Evolutionary conservation across 2,329 filamentous ascomycete species (phyloP), one percentile per base, ranked within the genome.

Genomic region (Ophiostoma sp.): DNA sequence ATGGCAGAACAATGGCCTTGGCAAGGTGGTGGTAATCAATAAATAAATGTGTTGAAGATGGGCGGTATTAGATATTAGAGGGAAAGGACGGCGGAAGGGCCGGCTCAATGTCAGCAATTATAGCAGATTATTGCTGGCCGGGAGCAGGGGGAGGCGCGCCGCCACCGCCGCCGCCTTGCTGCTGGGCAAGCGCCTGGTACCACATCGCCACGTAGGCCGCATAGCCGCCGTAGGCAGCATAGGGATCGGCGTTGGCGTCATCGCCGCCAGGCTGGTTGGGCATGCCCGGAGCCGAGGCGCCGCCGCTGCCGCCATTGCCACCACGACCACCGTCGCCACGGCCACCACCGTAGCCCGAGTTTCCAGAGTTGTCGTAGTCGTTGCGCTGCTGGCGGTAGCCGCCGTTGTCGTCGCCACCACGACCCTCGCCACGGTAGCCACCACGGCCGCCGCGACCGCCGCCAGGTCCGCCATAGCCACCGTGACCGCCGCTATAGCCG

Each of bases 181-280:
- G 77, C 70, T 79, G 77, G 20, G 77, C 77, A 76, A 85, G 76
- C 39, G 90, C 90, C 76, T 91, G 89, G 80, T 93, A 94, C 91
- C 91, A 95, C 75, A 94, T 83, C 57, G 90, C 87, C 71, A 93
- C 80, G 77, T 94, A 95, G 75, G 90, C 90, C 75, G 93, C 86
- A 79, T 94, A 94, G 72, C 92, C 92, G 74, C 92, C 92, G 80
- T 94, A 95, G 71, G 89, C 84, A 71, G 92, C 92, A 79, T 95
- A 95, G 0, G 89, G 89, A 76, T 92, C 90, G 70, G 83, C 82
- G 67, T 78, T 81, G 39, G 82, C 83, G 73, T 84, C 83, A 72
- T 80, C 82, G 74, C 85, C 79, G 76, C 74, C 36, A 76, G 75
- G 70, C 78, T 79, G 54, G 79, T 75, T 70, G 79, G 79, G 74